A percentile compares a stretch with the other conserved stretches of the same genome.
Conservation (phyloP, 2,329 filamentous ascomycete species). For the Fusarium keratoplasticum region DNA sequence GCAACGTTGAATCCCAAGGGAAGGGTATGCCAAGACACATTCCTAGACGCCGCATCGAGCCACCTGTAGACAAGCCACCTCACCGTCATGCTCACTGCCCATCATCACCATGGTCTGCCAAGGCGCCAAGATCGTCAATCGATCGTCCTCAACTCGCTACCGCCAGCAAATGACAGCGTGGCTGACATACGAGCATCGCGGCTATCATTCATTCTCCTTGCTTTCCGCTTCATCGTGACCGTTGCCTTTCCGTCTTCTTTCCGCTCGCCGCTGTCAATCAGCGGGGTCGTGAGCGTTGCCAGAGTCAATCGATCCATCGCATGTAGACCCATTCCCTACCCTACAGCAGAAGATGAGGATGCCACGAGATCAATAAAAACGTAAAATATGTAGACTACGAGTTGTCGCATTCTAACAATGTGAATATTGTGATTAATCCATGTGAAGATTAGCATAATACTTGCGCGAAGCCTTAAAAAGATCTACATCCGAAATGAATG, state of each 20-base stretch:
- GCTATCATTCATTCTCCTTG: slow-evolving; percentile 5
- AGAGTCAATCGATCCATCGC: not conserved
- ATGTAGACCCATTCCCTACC: not conserved
- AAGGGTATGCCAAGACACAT: slow-evolving; percentile 9
- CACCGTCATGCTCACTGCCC: not conserved
- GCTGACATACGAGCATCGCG: slow-evolving; percentile 12
- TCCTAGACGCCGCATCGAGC: not conserved
- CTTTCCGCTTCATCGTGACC: slow-evolving; percentile 4
- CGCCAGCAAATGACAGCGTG: not conserved
- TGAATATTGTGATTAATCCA: not conserved
- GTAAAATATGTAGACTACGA: not conserved
- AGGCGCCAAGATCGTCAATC: slow-evolving; percentile 29
- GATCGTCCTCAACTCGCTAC: slow-evolving; percentile 2
- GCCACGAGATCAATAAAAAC: not conserved
- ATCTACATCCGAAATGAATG: not conserved
- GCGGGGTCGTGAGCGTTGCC: not conserved
- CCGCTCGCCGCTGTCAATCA: not conserved
- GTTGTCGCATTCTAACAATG: not conserved
- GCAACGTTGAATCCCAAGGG: slow-evolving; percentile 29
- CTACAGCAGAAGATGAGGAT: not conserved
- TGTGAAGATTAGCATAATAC: not conserved
- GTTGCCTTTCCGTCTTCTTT: not conserved
- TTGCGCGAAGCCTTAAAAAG: not conserved
- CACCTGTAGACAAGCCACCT: not conserved
- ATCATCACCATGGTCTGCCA: slow-evolving; percentile 1